A percentile compares a stretch with the other conserved stretches of the same genome.
Conservation (phyloP, 192 early-diverging fungal species). For the Coemansia sp. region DNA sequence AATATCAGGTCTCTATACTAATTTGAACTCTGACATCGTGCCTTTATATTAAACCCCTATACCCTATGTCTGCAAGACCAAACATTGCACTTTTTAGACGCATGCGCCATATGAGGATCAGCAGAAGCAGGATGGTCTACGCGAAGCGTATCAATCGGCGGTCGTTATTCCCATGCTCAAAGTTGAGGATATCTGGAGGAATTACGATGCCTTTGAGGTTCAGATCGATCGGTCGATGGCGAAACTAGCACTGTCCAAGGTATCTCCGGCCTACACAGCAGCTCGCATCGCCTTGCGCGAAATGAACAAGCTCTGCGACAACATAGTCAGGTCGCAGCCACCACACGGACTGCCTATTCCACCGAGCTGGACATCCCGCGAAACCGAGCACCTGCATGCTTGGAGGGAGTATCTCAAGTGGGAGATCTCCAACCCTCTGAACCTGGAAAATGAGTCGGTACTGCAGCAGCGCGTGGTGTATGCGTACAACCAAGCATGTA, state of each 20-base stretch:
- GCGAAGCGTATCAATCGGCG: conserved; percentile 81
- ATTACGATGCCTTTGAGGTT: conserved; percentile 93
- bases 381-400: conserved; percentile 59
- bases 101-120: conserved; percentile 79
- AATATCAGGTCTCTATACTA: not conserved
- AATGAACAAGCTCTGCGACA: conserved; percentile 72
- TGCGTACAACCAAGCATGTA: conserved; percentile 84
- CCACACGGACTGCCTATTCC: conserved; percentile 66
- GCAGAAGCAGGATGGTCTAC: conserved; percentile 81
- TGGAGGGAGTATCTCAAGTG: conserved; percentile 92
- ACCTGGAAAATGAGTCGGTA: conserved; percentile 55
- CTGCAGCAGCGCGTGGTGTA: conserved; percentile 73
- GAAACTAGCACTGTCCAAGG: conserved; percentile 84
- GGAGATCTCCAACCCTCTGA: conserved; percentile 87
- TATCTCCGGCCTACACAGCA: conserved; percentile 90
- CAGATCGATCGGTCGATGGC: conserved; percentile 73
- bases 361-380: conserved; percentile 77
- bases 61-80: not conserved
- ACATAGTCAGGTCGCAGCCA: conserved; percentile 63
- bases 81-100: conserved; percentile 11
- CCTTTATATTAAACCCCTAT: not conserved
- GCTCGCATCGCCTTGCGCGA: conserved; percentile 85
- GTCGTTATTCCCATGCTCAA: conserved; percentile 84
- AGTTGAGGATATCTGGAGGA: conserved; percentile 92
- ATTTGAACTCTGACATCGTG: not conserved